Evolutionary conservation across 164 flowering plant genomes (phyloP), one percentile per base, ranked within the genome.

Genomic region (Liriodendron chinense): DNA sequence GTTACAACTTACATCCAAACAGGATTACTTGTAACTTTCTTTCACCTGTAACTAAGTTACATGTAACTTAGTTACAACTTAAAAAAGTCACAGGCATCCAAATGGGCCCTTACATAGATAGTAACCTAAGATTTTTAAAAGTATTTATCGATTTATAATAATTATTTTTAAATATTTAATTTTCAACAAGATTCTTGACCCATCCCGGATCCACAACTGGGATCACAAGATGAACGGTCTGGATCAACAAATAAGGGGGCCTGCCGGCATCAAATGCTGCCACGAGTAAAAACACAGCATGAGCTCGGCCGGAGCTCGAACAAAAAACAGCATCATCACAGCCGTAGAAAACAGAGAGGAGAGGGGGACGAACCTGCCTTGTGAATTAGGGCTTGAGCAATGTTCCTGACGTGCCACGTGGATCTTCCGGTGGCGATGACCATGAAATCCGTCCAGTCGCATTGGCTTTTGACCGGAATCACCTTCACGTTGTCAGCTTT

Each of bases 401-500:
- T 93, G 82, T 95, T 93, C 75, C 82, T 83, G 65, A 95, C 94
- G 74, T 95, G 98, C 98, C 98, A 95, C 1, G 89, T 73, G 18
- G 98, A 95, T 63, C 93, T 77, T 21, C 98, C 98, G 16, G 97
- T 89, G 76, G 98, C 97, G 56, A 95, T 49, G 9, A 95, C 97
- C 92, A 91, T 87, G 84, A 72, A 87, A 88, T 92, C 97, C 25
- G 97, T 84, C 91, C 90, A 93, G 65, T 85, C 86, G 67, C 86
- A 86, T 9, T 68, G 82, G 2, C 83, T 26, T 0, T 76, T 56
- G 3, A 84, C 90, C 7, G 94, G 93, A 65, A 94, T 82, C 62
- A 94, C 93, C 73, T 78, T 84, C 8, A 94, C 88, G 72, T 94
- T 83, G 73, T 88, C 95, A 0, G 97, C 97, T 79, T 79, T 86